phyloP scores from a whole-genome alignment of 2,329 filamentous ascomycete genomes.

The Aspergillus sp. region DNA sequence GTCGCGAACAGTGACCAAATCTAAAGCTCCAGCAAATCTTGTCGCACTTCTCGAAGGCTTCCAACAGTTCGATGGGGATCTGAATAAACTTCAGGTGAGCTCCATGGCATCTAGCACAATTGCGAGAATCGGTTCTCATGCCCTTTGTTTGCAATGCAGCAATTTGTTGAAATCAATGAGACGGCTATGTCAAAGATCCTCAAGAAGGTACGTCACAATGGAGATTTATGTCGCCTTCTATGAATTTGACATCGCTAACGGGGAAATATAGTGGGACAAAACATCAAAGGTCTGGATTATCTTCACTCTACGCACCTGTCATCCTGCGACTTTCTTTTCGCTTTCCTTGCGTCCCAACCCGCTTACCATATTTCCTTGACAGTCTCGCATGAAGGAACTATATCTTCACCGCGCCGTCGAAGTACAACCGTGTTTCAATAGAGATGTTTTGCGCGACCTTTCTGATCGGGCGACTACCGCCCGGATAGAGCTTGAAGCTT shows the following conservation, averaged over 20 bases:
- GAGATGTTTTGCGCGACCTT: constrained; percentile 91
- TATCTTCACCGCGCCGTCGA: constrained; percentile 95
- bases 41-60: constrained; percentile 95
- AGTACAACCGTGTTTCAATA: constrained; percentile 97
- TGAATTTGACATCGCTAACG: constrained; percentile 20
- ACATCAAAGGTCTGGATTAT: constrained; percentile 72
- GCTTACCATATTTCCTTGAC: constrained; percentile 31
- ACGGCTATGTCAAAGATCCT: constrained; percentile 97
- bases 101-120: not conserved
- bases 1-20: constrained; percentile 71
- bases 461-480: constrained; percentile 98
- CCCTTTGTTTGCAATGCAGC: constrained; percentile 50
- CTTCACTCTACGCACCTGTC: not conserved
- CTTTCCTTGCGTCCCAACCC: constrained; percentile 2
- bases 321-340: not conserved
- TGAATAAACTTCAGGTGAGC: constrained; percentile 81
- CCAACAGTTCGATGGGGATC: constrained; percentile 91
- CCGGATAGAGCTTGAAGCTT: constrained; percentile 88
- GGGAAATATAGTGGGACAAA: constrained; percentile 77
- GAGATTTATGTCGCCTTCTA: constrained; percentile 5
- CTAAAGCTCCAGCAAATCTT: constrained; percentile 88
- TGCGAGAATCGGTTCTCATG: constrained; percentile 7
- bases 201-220: constrained; percentile 68
- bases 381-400: constrained; percentile 94
- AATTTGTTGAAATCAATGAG: constrained; percentile 98